phyloP scores from a whole-genome alignment of 805 yeast genomes.

The Metschnikowia proteae region DNA sequence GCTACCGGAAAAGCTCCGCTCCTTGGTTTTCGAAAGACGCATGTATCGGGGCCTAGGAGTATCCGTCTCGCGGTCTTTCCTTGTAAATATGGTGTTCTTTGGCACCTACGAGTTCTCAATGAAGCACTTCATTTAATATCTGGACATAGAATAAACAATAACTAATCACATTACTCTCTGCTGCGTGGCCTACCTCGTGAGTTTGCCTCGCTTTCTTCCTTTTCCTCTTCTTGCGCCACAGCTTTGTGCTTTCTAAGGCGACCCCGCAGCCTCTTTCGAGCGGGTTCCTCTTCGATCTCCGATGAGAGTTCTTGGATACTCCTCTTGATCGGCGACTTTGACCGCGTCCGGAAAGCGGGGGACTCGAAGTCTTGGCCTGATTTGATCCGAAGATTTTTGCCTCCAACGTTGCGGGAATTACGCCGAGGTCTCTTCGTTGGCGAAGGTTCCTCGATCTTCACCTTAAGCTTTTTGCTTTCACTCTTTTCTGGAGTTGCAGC shows the following conservation, averaged over 20 bases:
- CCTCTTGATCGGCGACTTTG: conserved; percentile 18
- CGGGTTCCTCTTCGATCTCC: conserved; percentile 16
- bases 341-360: conserved; percentile 18
- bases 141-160: not conserved
- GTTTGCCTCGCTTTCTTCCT: conserved; percentile 6
- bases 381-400: not conserved
- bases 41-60: conserved; percentile 79
- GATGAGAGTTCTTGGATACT: conserved; percentile 18
- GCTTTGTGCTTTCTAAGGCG: conserved; percentile 6
- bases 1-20: conserved; percentile 28
- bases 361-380: conserved; percentile 8
- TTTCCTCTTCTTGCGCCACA: not conserved
- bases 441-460: not conserved
- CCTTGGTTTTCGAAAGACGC: conserved; percentile 37
- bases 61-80: conserved; percentile 64
- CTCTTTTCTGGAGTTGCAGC: not conserved
- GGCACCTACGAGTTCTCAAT: conserved; percentile 65
- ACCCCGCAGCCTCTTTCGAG: conserved; percentile 9
- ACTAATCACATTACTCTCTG: conserved; percentile 1
- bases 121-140: conserved; percentile 40
- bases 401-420: not conserved
- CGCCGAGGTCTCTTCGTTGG: not conserved
- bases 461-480: not conserved
- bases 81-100: conserved; percentile 74
- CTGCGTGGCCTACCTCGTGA: conserved; percentile 11